Percentiles rank a stretch among this genome's conserved stretches.
These are phyloP conservation scores for Starmerella asiatica DNA, from an alignment of 805 yeast genomes.

Conservation along the genomic window DNA sequence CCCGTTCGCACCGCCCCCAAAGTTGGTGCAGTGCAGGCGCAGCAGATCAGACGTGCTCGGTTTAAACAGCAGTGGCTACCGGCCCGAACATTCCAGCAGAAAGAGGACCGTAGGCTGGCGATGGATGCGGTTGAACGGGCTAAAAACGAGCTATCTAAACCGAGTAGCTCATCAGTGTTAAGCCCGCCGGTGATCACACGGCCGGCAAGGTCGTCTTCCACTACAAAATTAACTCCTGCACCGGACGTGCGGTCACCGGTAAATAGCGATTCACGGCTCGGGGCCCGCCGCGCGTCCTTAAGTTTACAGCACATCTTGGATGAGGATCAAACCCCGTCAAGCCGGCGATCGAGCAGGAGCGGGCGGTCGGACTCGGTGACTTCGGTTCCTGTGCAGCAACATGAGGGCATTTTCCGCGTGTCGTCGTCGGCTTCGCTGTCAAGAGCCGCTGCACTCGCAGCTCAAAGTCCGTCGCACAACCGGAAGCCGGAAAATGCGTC, in stretches of 20 bases:
- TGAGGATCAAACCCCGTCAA: neutral
- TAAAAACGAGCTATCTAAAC: neutral
- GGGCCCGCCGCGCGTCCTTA: too few species aligned
- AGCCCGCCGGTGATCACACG: too few species aligned
- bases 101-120: slow-evolving; percentile 5
- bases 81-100: slow-evolving; percentile 14
- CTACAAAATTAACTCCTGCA: too few species aligned
- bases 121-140: neutral
- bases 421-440: neutral
- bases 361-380: neutral
- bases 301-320: too few species aligned
- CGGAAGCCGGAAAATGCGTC: neutral
- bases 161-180: too few species aligned
- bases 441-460: neutral
- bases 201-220: too few species aligned
- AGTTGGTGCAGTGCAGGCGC: slow-evolving; percentile 3
- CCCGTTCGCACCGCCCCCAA: neutral
- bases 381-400: neutral
- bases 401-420: neutral
- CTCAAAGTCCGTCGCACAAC: neutral
- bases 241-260: too few species aligned
- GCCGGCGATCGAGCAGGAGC: neutral
- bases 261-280: too few species aligned
- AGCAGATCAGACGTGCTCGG: slow-evolving; percentile 16
- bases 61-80: slow-evolving; percentile 12